Conservation (phyloP, 352 stramenopile species). For the Sclerospora graminicola region DNA sequence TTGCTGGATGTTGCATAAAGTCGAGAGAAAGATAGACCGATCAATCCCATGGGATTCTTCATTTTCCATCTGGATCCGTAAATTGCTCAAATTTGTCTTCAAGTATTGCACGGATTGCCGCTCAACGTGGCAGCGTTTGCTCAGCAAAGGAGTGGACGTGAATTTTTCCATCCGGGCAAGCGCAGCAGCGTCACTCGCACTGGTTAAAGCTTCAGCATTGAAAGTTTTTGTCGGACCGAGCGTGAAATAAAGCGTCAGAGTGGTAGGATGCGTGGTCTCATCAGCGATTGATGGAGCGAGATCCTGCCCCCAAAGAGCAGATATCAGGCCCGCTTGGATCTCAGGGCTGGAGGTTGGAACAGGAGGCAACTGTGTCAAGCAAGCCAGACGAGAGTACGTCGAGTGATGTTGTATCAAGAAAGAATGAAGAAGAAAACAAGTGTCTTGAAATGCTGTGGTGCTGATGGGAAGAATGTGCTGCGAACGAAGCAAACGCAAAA, state of each 20-base stretch:
- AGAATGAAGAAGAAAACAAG: too few relatives aligned
- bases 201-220: slow-evolving; percentile 9
- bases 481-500: slow-evolving; percentile 39
- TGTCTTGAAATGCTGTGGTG: too few relatives aligned
- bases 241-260: slow-evolving; percentile 47
- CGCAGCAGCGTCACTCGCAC: slow-evolving; percentile 12
- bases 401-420: slow-evolving; percentile 56
- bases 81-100: slow-evolving; percentile 23
- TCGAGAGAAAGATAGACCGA: slow-evolving; percentile 21
- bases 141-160: slow-evolving; percentile 37
- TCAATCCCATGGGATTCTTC: too few relatives aligned
- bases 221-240: slow-evolving; percentile 38
- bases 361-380: slow-evolving; percentile 32
- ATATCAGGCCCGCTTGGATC: slow-evolving; percentile 49
- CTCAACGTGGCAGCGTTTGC: slow-evolving; percentile 26
- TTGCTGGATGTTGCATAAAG: slow-evolving; percentile 29
- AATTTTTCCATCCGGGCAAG: slow-evolving; percentile 36
- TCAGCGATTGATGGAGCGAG: slow-evolving; percentile 33
- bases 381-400: slow-evolving; percentile 37
- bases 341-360: too few relatives aligned
- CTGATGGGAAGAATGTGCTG: slow-evolving; percentile 29
- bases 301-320: slow-evolving; percentile 44
- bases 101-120: slow-evolving; percentile 21
- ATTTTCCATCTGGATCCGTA: slow-evolving; percentile 60
- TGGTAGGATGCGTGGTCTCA: neutral